A percentile compares a stretch with the other conserved stretches of the same genome.
Evolutionary conservation across 768 basidiomycete genomes (phyloP).

Genomic region (Cystofilobasidium capitatum): DNA sequence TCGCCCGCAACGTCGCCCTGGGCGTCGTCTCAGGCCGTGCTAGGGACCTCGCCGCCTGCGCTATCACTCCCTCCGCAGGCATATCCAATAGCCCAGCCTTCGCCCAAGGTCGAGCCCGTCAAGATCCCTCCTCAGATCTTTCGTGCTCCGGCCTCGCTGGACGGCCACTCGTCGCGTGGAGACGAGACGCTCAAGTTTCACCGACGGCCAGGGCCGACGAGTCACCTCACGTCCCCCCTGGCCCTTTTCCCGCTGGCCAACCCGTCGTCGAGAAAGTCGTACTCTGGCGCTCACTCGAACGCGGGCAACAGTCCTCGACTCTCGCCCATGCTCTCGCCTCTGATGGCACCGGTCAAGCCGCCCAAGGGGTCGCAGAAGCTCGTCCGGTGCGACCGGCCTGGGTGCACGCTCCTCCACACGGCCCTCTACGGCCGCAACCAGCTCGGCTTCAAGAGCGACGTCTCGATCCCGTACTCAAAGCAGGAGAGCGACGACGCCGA

Average conservation of each 20-base stretch:
- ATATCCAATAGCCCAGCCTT: slow-evolving; percentile 7
- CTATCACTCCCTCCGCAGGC: slow-evolving; percentile 24
- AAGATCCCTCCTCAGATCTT: slow-evolving; percentile 1
- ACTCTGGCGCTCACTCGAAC: slow-evolving; percentile 6
- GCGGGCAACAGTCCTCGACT: slow-evolving; percentile 14
- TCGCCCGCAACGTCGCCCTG: slow-evolving; percentile 20
- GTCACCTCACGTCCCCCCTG: slow-evolving; percentile 23
- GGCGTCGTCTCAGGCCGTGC: slow-evolving; percentile 18
- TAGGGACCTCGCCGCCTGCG: slow-evolving; percentile 19
- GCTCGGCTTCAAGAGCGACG: background rate
- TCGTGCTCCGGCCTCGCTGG: slow-evolving; percentile 9
- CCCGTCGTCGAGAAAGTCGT: slow-evolving; percentile 11
- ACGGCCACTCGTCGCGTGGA: slow-evolving; percentile 2
- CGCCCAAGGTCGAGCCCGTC: slow-evolving; percentile 17
- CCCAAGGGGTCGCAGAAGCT: background rate
- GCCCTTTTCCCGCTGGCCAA: slow-evolving; percentile 24
- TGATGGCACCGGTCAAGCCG: slow-evolving; percentile 1
- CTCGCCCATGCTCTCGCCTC: slow-evolving; percentile 12
- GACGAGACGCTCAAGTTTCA: slow-evolving; percentile 24
- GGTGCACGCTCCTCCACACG: slow-evolving; percentile 9
- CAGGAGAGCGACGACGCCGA: background rate
- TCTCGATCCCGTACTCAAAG: background rate
- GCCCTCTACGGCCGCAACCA: background rate
- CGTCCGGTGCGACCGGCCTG: slow-evolving; percentile 9
- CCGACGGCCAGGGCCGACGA: slow-evolving; percentile 22